These are phyloP conservation scores for Rubia tinctorum DNA, from an alignment of 305 asterid species.

Conservation along the genomic window DNA sequence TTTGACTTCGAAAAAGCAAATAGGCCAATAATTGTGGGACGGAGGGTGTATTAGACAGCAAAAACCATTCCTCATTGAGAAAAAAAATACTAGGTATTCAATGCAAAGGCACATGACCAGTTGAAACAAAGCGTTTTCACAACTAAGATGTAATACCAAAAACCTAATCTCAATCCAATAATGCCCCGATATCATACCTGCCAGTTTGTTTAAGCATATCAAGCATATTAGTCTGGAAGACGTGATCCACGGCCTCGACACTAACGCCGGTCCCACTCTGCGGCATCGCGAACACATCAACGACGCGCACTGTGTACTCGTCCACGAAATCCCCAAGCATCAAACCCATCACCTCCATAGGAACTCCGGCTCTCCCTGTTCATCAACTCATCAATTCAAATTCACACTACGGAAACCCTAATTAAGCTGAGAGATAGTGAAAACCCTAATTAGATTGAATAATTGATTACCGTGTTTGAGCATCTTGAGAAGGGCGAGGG, in stretches of 20 bases:
- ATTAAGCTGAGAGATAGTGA: neutral
- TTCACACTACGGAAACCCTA: neutral
- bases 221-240: constrained; percentile 3
- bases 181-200: neutral
- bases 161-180: too few species aligned
- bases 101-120: too few species aligned
- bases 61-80: too few species aligned
- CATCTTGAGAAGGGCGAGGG: constrained; percentile 7
- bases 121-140: too few species aligned
- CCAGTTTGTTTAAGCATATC: constrained; percentile 6
- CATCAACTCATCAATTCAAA: neutral
- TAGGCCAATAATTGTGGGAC: too few species aligned
- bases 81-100: too few species aligned
- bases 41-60: too few species aligned
- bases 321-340: constrained; percentile 4
- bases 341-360: constrained; percentile 4
- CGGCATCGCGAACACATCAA: neutral
- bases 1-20: too few species aligned
- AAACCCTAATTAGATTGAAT: neutral
- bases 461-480: neutral
- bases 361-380: constrained; percentile 6
- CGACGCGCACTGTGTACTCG: neutral
- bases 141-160: too few species aligned
- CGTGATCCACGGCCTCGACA: neutral
- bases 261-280: constrained; percentile 2